Evolutionary conservation across 2,329 filamentous ascomycete genomes (phyloP), one percentile per base, ranked within the genome.

Genomic region (Ophioceras dolichostomum): DNA sequence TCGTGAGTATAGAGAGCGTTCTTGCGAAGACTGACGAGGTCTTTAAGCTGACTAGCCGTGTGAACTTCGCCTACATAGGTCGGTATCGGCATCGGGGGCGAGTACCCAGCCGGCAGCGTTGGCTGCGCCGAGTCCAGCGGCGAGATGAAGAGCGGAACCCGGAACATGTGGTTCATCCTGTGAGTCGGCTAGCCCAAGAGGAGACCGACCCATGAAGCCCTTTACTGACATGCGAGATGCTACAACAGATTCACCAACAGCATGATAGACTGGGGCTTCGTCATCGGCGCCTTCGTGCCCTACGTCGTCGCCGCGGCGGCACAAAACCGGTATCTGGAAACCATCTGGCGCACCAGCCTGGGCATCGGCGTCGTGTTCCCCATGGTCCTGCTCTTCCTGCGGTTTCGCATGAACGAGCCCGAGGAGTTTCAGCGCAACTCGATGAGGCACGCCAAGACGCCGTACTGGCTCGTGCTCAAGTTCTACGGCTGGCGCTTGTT

Each of bases 91-190:
- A 89, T 93, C 36, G 85, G 82, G 59, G 68, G 69, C 59, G 65
- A 59, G 57, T 88, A 87, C 49, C 83, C 83, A 1, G 83, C 83
- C 30, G 88, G 88, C 4, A 84, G 76, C 41, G 88, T 95, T 1
- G 83, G 81, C 2, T 83, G 77, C 37, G 84, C 87, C 3, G 88
- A 95, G 58, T 81, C 80, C 4, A 88, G 81, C 0, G 83, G 84
- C 17, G 85, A 93, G 53, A 65, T 95, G 41, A 85, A 86, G 56
- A 57, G 61, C 13, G 88, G 88, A 10, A 80, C 81, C 13, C 70
- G 88, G n/a, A 89, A 95, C 53, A 70, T 82, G 28, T 94, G 86
- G 85, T 95, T 88, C 53, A 84, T 89, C 48, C 67, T 94, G 45
- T 42, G 21, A 10, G 34, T 28, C 7, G 93, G 91, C 57, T 94